phyloP scores from a whole-genome alignment of 2,329 filamentous ascomycete genomes.

The Talaromyces sp. region DNA sequence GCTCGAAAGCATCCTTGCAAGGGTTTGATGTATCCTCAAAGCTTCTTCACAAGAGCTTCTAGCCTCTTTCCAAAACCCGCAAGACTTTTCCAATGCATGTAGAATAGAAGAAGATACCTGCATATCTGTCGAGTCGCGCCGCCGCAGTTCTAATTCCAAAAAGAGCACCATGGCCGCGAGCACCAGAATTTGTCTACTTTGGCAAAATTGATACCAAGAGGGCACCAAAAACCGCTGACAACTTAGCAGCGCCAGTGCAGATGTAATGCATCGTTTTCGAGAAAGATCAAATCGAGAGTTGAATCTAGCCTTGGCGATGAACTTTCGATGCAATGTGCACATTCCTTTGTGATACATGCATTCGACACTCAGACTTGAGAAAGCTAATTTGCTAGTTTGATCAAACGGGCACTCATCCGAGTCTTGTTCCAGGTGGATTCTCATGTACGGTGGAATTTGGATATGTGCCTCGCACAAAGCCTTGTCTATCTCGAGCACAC shows the following conservation, averaged over 20 bases:
- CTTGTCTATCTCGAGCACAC: slow-evolving; percentile 57
- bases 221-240: slow-evolving; percentile 6
- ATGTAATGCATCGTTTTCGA: slow-evolving; percentile 78
- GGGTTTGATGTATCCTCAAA: slow-evolving; percentile 3
- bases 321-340: slow-evolving; percentile 84
- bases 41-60: slow-evolving; percentile 5
- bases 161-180: slow-evolving; percentile 10
- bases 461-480: slow-evolving; percentile 54
- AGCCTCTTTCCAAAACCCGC: slow-evolving; percentile 5
- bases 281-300: slow-evolving; percentile 81
- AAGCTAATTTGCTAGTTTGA: not conserved
- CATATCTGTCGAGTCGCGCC: not conserved
- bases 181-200: not conserved
- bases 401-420: not conserved
- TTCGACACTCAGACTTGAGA: slow-evolving; percentile 4
- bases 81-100: slow-evolving; percentile 6
- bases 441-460: slow-evolving; percentile 66
- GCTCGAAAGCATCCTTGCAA: slow-evolving; percentile 6
- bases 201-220: slow-evolving; percentile 8
- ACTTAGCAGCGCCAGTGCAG: slow-evolving; percentile 36
- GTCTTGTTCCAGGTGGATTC: slow-evolving; percentile 1
- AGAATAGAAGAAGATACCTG: not conserved
- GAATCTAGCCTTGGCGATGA: slow-evolving; percentile 68
- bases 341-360: slow-evolving; percentile 79
- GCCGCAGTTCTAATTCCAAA: slow-evolving; percentile 9